Evolutionary conservation across 2,329 filamentous ascomycete genomes (phyloP), one percentile per base, ranked within the genome.

Genomic region (Reticulascus tulasneorum): DNA sequence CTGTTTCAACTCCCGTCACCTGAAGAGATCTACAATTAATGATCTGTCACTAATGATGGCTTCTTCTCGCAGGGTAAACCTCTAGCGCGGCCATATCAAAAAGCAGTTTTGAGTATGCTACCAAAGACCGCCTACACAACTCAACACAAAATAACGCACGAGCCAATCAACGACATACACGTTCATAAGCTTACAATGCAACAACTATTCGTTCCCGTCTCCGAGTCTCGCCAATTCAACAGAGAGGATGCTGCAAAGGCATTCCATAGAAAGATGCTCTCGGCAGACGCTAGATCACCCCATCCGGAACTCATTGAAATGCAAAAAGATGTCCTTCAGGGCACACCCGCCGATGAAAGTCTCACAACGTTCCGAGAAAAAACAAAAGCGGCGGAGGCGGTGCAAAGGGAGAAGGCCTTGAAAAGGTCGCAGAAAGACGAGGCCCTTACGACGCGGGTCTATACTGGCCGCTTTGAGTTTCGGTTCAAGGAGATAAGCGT

Each of bases 101-200:
- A 75, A 38, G 86, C 88, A 9, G 72, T 97, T 17, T 70, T 87
- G 49, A 64, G 67, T 22, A 94, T 96, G 89, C 68, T 97, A 6
- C 89, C 88, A 4, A 73, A 73, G 36, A 86, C 79, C n/a, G 64
- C 65, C 56, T 81, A 54, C 60, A 72, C 42, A 69, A 70, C 36
- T 54, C 77, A 65, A 60, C 56, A 59, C 5, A 18, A 29, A n/a
- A 15, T 31, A 13, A 61, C 67, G 0, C 75, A 78, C 49, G 77
- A 84, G 59, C 66, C 75, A 16, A 75, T 82, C 58, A 82, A 82
- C 55, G 79, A 82, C 55, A 62, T 83, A 15, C 71, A 78, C 48
- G 69, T 79, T n/a, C 79, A 82, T 58, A 67, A 67, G 32, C 63
- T 69, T 49, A 80, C 79, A 7, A 70, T 71, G 60, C 73, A 79